phyloP scores from a whole-genome alignment of 768 basidiomycete species.

The Mycena leptocephala region DNA sequence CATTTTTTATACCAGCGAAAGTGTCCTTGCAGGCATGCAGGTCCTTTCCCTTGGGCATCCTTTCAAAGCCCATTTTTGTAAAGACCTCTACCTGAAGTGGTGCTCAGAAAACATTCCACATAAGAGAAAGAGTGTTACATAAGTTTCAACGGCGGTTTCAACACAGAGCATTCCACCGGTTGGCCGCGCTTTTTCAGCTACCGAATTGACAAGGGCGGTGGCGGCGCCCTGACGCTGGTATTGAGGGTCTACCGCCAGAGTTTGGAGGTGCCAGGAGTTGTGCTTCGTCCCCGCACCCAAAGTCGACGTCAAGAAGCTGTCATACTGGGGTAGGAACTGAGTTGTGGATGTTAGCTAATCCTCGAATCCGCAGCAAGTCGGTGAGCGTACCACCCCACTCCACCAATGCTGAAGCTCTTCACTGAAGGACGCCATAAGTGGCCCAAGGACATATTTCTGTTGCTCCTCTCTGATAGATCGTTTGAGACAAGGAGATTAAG shows the following conservation, averaged over 20 bases:
- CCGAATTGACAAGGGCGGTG: neutral
- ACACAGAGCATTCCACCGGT: neutral
- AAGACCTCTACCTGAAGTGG: neutral
- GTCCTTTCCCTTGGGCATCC: neutral
- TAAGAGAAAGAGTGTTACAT: neutral
- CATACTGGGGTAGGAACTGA: conserved; percentile 18
- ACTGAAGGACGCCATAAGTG: conserved; percentile 7
- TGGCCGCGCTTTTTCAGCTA: neutral
- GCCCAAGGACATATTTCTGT: neutral
- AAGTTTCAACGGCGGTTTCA: neutral
- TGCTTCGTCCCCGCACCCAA: conserved; percentile 3
- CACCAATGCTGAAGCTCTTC: conserved; percentile 14
- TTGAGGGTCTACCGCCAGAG: conserved; percentile 13
- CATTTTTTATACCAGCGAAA: neutral
- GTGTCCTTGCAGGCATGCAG: neutral
- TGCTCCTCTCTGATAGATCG: neutral
- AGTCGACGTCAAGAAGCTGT: neutral
- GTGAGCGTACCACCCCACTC: neutral
- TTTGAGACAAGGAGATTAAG: too few relatives aligned
- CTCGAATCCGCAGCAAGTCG: neutral
- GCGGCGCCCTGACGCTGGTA: conserved; percentile 9
- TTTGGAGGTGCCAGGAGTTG: conserved; percentile 27
- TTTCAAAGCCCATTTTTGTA: neutral
- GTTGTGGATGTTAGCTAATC: too few relatives aligned
- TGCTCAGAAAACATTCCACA: neutral